Evolutionary conservation across 2,329 filamentous ascomycete species (phyloP).

Genomic region (Arthrobotrys sphaeroides): DNA sequence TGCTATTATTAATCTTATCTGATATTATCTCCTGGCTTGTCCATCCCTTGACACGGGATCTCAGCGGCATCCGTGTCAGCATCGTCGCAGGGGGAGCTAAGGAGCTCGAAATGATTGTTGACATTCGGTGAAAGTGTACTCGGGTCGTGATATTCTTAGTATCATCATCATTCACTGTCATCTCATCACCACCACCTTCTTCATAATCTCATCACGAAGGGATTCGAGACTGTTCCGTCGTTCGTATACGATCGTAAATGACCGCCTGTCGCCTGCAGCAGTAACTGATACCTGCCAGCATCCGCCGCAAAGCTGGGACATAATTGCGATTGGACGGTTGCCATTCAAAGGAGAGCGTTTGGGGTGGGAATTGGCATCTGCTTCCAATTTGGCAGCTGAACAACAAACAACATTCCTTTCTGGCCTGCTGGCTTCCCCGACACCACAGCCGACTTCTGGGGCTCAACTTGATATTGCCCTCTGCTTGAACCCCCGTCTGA

Average conservation of each 20-base stretch:
- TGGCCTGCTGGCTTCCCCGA: conserved; percentile 27
- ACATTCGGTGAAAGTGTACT: too few species aligned
- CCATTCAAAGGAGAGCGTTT: background rate
- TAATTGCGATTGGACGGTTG: too few species aligned
- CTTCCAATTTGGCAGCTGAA: conserved; percentile 49
- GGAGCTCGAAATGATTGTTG: background rate
- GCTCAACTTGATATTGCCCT: conserved; percentile 5
- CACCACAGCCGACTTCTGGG: conserved; percentile 26
- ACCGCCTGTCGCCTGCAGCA: background rate
- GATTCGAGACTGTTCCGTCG: background rate
- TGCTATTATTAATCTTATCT: background rate
- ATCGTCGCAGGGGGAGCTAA: background rate
- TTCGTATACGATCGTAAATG: too few species aligned
- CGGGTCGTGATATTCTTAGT: too few species aligned
- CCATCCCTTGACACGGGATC: background rate
- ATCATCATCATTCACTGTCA: too few species aligned
- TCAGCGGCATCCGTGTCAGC: background rate
- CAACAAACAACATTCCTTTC: conserved; percentile 52
- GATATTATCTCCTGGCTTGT: background rate
- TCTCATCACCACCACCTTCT: too few species aligned
- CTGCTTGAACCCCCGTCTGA: background rate
- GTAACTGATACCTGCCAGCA: background rate
- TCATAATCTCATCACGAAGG: background rate
- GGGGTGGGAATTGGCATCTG: conserved; percentile 18
- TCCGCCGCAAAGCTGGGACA: background rate